Conservation (phyloP, 495 filamentous ascomycete genomes). For the Niebla homalea region DNA sequence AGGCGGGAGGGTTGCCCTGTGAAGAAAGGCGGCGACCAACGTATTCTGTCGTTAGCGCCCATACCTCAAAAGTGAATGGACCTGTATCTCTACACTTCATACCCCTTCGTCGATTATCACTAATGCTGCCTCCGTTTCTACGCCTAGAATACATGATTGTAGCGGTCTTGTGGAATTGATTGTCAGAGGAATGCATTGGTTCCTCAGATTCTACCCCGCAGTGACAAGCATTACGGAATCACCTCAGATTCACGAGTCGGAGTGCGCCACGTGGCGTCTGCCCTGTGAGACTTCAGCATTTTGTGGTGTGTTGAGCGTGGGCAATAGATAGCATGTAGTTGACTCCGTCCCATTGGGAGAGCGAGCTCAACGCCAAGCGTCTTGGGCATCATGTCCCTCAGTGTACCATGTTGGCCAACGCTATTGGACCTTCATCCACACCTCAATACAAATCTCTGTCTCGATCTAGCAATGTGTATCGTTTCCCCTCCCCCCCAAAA, state of each 20-base stretch:
- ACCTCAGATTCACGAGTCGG: constrained; percentile 1
- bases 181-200: not conserved
- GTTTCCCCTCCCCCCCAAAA: not conserved
- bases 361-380: constrained; percentile 4
- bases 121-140: not conserved
- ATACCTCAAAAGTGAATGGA: not conserved
- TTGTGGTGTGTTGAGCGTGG: constrained; percentile 1
- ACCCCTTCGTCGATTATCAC: not conserved
- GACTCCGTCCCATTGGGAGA: constrained; percentile 6
- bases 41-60: too few species aligned
- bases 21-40: not conserved
- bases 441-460: not conserved
- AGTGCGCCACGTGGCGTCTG: constrained; percentile 1
- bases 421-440: constrained; percentile 1
- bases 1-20: too few species aligned
- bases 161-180: constrained; percentile 4
- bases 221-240: constrained; percentile 5
- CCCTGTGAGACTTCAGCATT: too few species aligned
- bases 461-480: not conserved
- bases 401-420: constrained; percentile 1
- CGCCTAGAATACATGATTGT: constrained; percentile 1
- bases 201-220: constrained; percentile 7
- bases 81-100: not conserved
- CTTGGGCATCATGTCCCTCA: constrained; percentile 3
- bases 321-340: constrained; percentile 5